phyloP scores from a whole-genome alignment of 345 rosid genomes.

The Acer saccharum region DNA sequence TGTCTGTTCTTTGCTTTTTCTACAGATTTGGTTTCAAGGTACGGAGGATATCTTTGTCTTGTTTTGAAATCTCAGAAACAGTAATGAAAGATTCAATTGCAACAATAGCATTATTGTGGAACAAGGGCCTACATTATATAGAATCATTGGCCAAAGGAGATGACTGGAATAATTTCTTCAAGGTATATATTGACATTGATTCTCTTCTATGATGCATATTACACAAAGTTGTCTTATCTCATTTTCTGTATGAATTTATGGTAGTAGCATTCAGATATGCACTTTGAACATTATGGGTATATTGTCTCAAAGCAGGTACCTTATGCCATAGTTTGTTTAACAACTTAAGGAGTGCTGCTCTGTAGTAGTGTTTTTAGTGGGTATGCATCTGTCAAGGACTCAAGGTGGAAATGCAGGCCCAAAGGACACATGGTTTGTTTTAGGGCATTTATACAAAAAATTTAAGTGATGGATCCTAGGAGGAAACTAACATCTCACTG shows the following conservation, averaged over 20 bases:
- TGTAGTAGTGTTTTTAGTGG: neutral
- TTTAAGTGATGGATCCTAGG: no score
- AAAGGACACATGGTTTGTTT: no score
- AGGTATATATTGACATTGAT: conserved; percentile 40
- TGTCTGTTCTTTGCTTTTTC: conserved; percentile 22
- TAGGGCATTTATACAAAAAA: no score
- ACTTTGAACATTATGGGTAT: neutral
- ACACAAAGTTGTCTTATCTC: neutral
- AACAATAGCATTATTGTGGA: conserved; percentile 56
- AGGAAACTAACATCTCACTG: no score
- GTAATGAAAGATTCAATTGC: conserved; percentile 45
- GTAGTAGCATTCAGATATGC: neutral
- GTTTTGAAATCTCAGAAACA: conserved; percentile 58
- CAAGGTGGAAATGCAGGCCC: no score
- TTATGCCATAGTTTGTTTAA: neutral
- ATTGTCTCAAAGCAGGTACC: neutral
- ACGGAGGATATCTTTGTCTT: conserved; percentile 46
- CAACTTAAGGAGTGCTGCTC: neutral
- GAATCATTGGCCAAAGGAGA: conserved; percentile 59
- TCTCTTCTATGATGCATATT: conserved; percentile 1
- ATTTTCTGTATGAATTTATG: neutral
- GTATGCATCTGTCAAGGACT: no score
- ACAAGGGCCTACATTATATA: conserved; percentile 37
- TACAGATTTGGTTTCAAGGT: conserved; percentile 60
- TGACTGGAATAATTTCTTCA: conserved; percentile 65